Evolutionary conservation across 371 early-diverging fungal species (phyloP).

Genomic region (Saksenaea vasiformis): DNA sequence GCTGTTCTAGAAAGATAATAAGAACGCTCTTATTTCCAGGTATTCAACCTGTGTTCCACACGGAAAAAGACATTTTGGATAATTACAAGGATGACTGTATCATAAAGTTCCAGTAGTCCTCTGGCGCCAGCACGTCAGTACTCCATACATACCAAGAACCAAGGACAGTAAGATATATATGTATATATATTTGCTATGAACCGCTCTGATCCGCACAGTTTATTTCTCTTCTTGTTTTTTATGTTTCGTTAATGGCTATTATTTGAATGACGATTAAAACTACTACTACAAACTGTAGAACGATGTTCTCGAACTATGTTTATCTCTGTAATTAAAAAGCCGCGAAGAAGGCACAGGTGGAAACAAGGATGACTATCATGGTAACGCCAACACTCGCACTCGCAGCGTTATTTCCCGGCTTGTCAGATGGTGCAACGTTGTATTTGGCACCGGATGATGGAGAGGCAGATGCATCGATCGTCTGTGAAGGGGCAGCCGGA

Average conservation of each 20-base stretch:
- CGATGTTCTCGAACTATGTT: not conserved
- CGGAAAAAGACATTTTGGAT: too few species aligned
- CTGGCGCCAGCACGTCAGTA: too few species aligned
- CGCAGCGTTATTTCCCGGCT: not conserved
- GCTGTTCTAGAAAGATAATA: too few species aligned
- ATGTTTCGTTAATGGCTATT: not conserved
- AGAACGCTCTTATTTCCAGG: too few species aligned
- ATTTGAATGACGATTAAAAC: not conserved
- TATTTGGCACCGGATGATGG: conserved; percentile 9
- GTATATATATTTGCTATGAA: not conserved
- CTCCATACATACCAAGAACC: too few species aligned
- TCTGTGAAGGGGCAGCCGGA: not conserved
- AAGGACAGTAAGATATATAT: too few species aligned
- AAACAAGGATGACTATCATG: not conserved
- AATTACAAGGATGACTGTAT: too few species aligned
- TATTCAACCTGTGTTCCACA: too few species aligned
- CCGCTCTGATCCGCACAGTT: not conserved
- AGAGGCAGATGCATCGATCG: not conserved
- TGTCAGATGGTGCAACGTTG: not conserved
- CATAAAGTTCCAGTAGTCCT: too few species aligned
- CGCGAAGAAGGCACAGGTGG: not conserved
- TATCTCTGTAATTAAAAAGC: not conserved
- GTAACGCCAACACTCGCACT: not conserved
- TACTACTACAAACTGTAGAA: conserved; percentile 7
- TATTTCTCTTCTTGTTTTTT: not conserved